A percentile compares a stretch with the other conserved stretches of the same genome.
Evolutionary conservation across 164 flowering plant genomes (phyloP).

Genomic region (Tetracentron sinense): DNA sequence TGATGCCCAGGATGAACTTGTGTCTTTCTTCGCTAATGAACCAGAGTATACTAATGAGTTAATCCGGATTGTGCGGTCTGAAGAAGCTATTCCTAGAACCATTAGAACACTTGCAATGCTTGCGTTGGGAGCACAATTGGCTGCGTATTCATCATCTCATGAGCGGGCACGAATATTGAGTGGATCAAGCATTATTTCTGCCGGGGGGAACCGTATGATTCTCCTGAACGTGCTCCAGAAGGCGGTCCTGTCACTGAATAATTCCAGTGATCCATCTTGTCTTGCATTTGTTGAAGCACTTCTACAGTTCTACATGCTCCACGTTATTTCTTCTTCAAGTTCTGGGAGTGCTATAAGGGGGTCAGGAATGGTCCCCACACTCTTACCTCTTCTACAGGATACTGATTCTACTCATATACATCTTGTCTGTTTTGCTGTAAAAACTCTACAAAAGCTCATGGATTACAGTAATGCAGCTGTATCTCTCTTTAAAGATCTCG

Average conservation of each 20-base stretch:
- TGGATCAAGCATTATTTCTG: constrained; percentile 84
- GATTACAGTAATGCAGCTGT: constrained; percentile 96
- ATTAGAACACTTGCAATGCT: constrained; percentile 90
- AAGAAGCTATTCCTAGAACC: constrained; percentile 67
- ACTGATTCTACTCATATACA: constrained; percentile 64
- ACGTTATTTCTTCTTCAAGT: constrained; percentile 89
- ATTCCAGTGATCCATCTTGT: constrained; percentile 71
- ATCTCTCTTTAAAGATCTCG: constrained; percentile 81
- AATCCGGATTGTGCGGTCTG: constrained; percentile 84
- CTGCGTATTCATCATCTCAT: constrained; percentile 91
- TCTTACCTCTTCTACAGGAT: constrained; percentile 84
- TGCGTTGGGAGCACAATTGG: constrained; percentile 89
- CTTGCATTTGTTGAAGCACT: constrained; percentile 94
- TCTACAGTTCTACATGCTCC: constrained; percentile 87
- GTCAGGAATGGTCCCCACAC: constrained; percentile 93
- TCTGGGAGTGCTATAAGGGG: constrained; percentile 82
- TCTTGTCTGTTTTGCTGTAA: constrained; percentile 85
- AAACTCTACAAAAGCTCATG: constrained; percentile 93
- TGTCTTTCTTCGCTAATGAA: constrained; percentile 91
- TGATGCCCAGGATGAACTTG: constrained; percentile 92
- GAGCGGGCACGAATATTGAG: constrained; percentile 91
- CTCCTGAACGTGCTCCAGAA: constrained; percentile 89
- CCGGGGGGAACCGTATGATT: constrained; percentile 87
- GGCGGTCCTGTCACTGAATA: constrained; percentile 66
- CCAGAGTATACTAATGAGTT: constrained; percentile 95